Conservation (phyloP, 2,329 filamentous ascomycete species). For the Ophiostoma ips region DNA sequence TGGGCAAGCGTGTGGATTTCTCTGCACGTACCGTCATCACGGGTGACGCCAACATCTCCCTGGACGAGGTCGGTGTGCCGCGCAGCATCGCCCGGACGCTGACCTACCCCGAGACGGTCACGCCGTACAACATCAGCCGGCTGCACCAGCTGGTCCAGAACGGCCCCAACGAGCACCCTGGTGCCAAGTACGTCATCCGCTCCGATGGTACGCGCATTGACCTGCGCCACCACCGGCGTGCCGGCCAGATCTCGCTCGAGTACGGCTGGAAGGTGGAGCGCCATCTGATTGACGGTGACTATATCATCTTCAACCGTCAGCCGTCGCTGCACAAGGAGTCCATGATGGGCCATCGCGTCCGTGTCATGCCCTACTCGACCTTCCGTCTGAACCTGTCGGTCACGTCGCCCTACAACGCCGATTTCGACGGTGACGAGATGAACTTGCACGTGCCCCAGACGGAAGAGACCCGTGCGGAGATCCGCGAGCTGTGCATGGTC, state of each 20-base stretch:
- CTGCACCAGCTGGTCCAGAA: slow-evolving; percentile 82
- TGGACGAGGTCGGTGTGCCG: slow-evolving; percentile 95
- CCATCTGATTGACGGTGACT: slow-evolving; percentile 90
- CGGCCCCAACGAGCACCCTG: slow-evolving; percentile 87
- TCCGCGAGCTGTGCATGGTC: slow-evolving; percentile 93
- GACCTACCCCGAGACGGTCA: slow-evolving; percentile 95
- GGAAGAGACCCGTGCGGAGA: slow-evolving; percentile 89
- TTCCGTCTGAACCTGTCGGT: slow-evolving; percentile 96
- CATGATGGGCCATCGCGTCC: slow-evolving; percentile 98
- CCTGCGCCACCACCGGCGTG: slow-evolving; percentile 80
- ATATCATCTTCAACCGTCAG: slow-evolving; percentile 99
- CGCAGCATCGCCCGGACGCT: slow-evolving; percentile 83
- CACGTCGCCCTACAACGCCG: slow-evolving; percentile 96
- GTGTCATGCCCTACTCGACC: slow-evolving; percentile 97
- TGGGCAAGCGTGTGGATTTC: slow-evolving; percentile 99
- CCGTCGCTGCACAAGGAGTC: slow-evolving; percentile 98
- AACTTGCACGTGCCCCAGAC: slow-evolving; percentile 98
- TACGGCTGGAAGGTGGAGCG: slow-evolving; percentile 99
- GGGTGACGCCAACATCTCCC: slow-evolving; percentile 87
- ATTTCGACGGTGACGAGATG: slow-evolving; percentile 99
- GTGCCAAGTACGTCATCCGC: slow-evolving; percentile 91
- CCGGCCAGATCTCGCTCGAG: slow-evolving; percentile 72
- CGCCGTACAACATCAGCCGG: slow-evolving; percentile 92
- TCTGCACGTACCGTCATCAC: slow-evolving; percentile 99
- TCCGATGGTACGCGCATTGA: slow-evolving; percentile 90